Base-by-base conservation (phyloP, 495 filamentous ascomycete genomes). In the Podospora didyma region DNA sequence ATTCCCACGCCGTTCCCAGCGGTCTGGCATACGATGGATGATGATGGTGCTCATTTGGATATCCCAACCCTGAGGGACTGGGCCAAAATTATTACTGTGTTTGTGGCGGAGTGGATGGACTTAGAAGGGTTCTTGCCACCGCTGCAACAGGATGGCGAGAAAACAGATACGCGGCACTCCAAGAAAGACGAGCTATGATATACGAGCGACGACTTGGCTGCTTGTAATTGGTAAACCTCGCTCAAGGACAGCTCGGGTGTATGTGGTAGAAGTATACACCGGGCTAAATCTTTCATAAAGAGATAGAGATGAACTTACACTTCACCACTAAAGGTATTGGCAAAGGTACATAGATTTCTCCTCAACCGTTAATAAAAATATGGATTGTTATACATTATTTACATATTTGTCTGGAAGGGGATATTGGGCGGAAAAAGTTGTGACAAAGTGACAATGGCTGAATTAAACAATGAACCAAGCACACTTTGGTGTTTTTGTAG, bases 61-160 rank as follows among this genome's bases (percentile, higher is more conserved):
- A 71, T 87, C 62, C 78, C 84, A 12, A 96, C 90, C 0, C 85
- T 92, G 31, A 81, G 89, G 66, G 94, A 98, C 66, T 98, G 94
- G 94, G 82, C 86, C 47, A 80, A 79, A 60, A 82, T 98, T 17
- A 69, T 89, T 26, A 86, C 88, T 6, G 91, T 85, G 3, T 98
- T 97, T 79, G 82, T 87, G 42, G 89, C 86, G 0, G 94, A 96
- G 70, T 97, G 91, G 90, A 84, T 98, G 85, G 94, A 95, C 54
- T 65, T 96, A 59, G 91, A 94, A 56, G 87, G 85, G 2, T 85
- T 80, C 49, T 73, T 92, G 28, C 63, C 66, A 21, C 42, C 50
- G 41, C 34, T 10, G 31, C 28, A 6, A 9, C 5, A 19, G 31
- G 49, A 10, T 22, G 31, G 46, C 21, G 20, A 24, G 0, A 42